Conservation (phyloP, 2,329 filamentous ascomycete species). For the Trichoderma breve region DNA sequence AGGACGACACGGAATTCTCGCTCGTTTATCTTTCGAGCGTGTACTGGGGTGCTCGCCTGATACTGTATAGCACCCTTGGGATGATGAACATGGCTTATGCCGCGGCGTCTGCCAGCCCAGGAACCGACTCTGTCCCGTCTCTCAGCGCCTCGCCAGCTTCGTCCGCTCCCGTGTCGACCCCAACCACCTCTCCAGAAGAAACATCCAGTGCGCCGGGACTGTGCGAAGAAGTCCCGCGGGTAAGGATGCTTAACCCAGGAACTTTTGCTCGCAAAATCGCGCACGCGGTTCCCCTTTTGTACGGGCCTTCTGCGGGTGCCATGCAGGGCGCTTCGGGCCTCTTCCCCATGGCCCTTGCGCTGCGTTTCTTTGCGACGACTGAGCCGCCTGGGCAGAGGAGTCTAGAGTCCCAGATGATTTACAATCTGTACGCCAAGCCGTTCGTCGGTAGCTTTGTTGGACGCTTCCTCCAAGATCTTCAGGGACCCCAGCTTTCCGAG, state of each 20-base stretch:
- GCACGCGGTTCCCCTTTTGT: constrained; percentile 20
- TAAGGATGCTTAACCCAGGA: constrained; percentile 2
- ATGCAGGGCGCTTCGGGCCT: constrained; percentile 18
- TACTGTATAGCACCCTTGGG: constrained; percentile 12
- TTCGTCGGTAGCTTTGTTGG: constrained; percentile 21
- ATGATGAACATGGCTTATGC: background rate
- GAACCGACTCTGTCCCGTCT: background rate
- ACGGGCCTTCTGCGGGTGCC: constrained; percentile 18
- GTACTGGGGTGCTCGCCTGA: constrained; percentile 22
- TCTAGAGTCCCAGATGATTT: constrained; percentile 18
- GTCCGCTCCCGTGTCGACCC: background rate
- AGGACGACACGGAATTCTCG: constrained; percentile 21
- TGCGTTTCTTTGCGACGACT: constrained; percentile 20
- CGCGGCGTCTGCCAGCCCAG: background rate
- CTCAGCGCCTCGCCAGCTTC: background rate
- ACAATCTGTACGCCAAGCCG: constrained; percentile 19
- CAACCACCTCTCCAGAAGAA: background rate
- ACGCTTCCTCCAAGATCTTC: constrained; percentile 18
- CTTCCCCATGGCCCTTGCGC: constrained; percentile 20
- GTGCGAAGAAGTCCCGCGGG: background rate
- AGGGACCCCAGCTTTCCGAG: background rate
- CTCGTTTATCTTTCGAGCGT: constrained; percentile 21
- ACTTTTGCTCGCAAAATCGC: constrained; percentile 23
- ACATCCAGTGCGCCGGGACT: background rate
- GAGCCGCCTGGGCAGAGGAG: constrained; percentile 20